These are phyloP conservation scores for Capronia epimyces DNA, from an alignment of 2,329 filamentous ascomycete species.

Conservation along the genomic window DNA sequence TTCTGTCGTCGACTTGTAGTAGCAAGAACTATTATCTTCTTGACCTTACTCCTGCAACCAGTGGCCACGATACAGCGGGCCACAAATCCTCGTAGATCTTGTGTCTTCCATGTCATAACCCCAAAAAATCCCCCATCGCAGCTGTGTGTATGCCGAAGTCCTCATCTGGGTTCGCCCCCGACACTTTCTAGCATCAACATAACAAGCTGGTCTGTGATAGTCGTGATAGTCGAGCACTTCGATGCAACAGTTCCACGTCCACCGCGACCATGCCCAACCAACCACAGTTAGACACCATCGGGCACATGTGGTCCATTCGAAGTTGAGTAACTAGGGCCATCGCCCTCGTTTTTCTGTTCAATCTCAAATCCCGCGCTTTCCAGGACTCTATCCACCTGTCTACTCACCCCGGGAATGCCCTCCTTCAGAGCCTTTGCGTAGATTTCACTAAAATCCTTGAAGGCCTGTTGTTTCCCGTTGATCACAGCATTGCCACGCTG, in stretches of 20 bases:
- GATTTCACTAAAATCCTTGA: constrained; percentile 54
- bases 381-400: constrained; percentile 50
- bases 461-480: constrained; percentile 57
- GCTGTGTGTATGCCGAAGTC: neutral
- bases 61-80: too few species aligned
- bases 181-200: too few species aligned
- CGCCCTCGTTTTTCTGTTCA: neutral
- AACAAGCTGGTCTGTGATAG: too few species aligned
- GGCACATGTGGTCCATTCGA: neutral
- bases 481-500: constrained; percentile 59
- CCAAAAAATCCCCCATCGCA: neutral
- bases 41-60: too few species aligned
- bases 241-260: too few species aligned
- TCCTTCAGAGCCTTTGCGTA: constrained; percentile 54
- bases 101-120: too few species aligned
- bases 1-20: too few species aligned
- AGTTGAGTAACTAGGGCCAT: neutral
- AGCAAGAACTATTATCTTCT: too few species aligned
- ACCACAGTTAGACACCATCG: neutral
- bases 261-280: too few species aligned
- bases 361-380: constrained; percentile 31
- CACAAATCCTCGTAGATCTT: too few species aligned
- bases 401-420: constrained; percentile 53
- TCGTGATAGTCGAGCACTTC: too few species aligned
- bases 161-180: too few species aligned